phyloP scores from a whole-genome alignment of 495 filamentous ascomycete genomes.

The Cercophora scortea region DNA sequence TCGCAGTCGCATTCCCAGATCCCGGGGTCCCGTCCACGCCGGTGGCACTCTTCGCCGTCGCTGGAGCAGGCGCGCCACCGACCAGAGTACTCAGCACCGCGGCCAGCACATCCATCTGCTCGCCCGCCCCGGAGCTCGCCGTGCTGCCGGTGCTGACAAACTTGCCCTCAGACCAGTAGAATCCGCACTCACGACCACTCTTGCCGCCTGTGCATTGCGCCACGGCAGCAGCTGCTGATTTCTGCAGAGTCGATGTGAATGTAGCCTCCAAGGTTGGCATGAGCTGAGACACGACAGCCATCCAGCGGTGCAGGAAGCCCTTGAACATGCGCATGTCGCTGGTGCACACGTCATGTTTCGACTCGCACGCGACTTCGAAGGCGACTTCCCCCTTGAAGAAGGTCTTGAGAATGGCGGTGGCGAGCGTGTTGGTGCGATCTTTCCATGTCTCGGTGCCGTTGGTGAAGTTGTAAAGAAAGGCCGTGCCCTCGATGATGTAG shows the following conservation, averaged over 20 bases:
- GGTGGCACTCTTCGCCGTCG: background rate
- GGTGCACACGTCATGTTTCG: conserved; percentile 42
- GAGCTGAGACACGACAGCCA: conserved; percentile 56
- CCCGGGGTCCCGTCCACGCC: background rate
- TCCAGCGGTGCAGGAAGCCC: conserved; percentile 69
- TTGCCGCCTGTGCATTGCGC: conserved; percentile 40
- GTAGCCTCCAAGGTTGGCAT: conserved; percentile 53
- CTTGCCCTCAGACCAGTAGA: conserved; percentile 27
- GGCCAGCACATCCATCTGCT: conserved; percentile 61
- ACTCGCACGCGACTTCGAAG: conserved; percentile 62
- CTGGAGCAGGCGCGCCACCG: background rate
- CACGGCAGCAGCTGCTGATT: conserved; percentile 60
- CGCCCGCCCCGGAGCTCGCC: conserved; percentile 50
- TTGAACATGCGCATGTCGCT: conserved; percentile 72
- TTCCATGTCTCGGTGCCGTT: conserved; percentile 40
- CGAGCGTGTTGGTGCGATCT: conserved; percentile 48
- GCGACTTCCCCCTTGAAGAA: conserved; percentile 49
- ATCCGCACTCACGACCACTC: conserved; percentile 32
- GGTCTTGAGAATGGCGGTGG: conserved; percentile 51
- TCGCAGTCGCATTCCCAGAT: background rate
- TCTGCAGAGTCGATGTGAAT: conserved; percentile 52
- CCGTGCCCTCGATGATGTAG: conserved; percentile 60
- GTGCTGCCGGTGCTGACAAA: conserved; percentile 63
- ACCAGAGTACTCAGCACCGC: conserved; percentile 50
- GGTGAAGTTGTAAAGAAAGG: conserved; percentile 51